Evolutionary conservation across 1,284 basidiomycete genomes (phyloP), one percentile per base, ranked within the genome.

Genomic region (Moesziomyces antarcticus): DNA sequence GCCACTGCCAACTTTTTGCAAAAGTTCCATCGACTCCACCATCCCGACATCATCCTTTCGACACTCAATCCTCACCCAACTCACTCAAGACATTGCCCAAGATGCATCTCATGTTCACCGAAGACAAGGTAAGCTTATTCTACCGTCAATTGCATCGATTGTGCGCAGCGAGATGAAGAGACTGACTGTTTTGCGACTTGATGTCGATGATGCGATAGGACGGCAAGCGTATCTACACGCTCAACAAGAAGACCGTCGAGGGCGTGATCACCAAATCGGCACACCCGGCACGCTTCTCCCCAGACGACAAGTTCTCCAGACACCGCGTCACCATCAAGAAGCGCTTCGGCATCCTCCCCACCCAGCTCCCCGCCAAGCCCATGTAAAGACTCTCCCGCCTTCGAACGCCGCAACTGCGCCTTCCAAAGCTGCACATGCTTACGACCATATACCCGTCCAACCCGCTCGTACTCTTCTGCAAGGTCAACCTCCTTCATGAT

Each of bases 101-200:
- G 33, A 83, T 84, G 82, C 82, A 84, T 78, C 78, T 84, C 59
- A 84, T 84, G 82, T 84, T 79, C 75, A 76, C 78, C 25, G 40
- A 70, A 51, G 80, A 80, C 52, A 64, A 76, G 44, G 81, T 83
- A 72, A 63, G 81, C 21, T 8, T 8, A 22, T 25, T 16, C 24
- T 22, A 11, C 42, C 5, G 2, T 8, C 22, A 42, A 48, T 27
- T 1, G n/a, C 3, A n/a, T 51, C 16, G 30, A 11, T n/a, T 3
- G 16, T 5, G n/a, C 10, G 16, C 35, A 16, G 35, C 35, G 16
- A 37, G 16, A 37, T 4, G 14, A 5, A 37, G 35, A 37, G 13
- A 16, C 35, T 37, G 35, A 37, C 35, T 37, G 5, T 14, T 14
- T 4, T 37, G 2, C 7, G 35, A 37, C 27, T 44, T 33, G 14